Percentiles rank a stretch among this genome's conserved stretches.
These are phyloP conservation scores for Kazachstania africana DNA, from an alignment of 805 yeast genomes.

Conservation along the genomic window DNA sequence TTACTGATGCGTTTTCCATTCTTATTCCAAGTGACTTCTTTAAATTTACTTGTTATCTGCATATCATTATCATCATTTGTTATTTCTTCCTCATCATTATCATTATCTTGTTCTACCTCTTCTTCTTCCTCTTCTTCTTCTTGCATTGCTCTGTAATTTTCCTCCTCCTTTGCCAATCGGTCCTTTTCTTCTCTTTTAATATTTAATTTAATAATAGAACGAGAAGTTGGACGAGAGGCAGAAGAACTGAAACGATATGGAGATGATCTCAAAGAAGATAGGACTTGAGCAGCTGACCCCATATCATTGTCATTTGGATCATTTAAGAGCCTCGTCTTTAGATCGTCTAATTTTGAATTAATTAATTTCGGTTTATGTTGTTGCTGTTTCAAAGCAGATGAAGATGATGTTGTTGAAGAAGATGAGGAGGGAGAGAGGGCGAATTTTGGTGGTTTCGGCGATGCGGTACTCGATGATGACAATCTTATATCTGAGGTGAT, in stretches of 20 bases:
- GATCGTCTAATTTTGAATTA: slow-evolving; percentile 24
- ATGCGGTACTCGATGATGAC: too few species aligned
- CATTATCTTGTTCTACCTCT: too few species aligned
- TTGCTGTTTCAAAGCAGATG: too few species aligned
- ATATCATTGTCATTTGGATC: slow-evolving; percentile 20
- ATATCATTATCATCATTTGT: neutral
- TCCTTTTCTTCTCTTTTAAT: slow-evolving; percentile 8
- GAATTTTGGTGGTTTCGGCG: too few species aligned
- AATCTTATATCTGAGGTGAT: too few species aligned
- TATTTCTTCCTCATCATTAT: neutral
- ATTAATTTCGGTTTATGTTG: slow-evolving; percentile 21
- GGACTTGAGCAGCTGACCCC: slow-evolving; percentile 24
- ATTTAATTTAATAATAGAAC: slow-evolving; percentile 13
- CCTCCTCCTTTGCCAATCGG: slow-evolving; percentile 1
- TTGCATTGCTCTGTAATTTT: too few species aligned
- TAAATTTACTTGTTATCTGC: neutral
- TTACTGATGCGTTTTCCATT: slow-evolving; percentile 19
- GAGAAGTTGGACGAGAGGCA: slow-evolving; percentile 12
- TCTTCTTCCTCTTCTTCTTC: too few species aligned
- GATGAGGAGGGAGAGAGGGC: too few species aligned
- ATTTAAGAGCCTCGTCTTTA: slow-evolving; percentile 18
- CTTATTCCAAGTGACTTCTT: slow-evolving; percentile 25
- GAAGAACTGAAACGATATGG: slow-evolving; percentile 17
- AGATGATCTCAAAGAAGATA: slow-evolving; percentile 26
- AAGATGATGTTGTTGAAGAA: too few species aligned